phyloP scores from a whole-genome alignment of 768 basidiomycete genomes.

The Russula ochroleuca region DNA sequence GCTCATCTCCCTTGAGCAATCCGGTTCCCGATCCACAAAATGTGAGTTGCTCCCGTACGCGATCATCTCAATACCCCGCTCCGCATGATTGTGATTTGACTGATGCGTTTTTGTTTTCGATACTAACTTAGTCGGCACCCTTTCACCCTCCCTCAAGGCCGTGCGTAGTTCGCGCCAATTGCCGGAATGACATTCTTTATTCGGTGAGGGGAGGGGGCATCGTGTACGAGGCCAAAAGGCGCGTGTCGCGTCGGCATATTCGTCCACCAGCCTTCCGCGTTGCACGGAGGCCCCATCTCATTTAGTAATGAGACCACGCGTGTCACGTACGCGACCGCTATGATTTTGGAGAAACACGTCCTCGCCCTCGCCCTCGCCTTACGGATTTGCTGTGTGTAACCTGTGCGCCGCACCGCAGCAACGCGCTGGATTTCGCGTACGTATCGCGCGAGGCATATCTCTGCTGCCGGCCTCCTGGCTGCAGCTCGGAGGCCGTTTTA shows the following conservation, averaged over 20 bases:
- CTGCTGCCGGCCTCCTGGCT: constrained; percentile 58
- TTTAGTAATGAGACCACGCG: constrained; percentile 75
- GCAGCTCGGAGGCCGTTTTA: constrained; percentile 67
- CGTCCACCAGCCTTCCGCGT: constrained; percentile 54
- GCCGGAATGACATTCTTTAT: constrained; percentile 70
- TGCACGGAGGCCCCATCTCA: constrained; percentile 64
- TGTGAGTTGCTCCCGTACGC: constrained; percentile 39
- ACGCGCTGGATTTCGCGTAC: constrained; percentile 79
- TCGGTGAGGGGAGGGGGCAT: constrained; percentile 51
- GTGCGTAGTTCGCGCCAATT: constrained; percentile 47
- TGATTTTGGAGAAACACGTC: background rate
- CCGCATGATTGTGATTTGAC: background rate
- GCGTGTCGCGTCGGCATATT: constrained; percentile 71
- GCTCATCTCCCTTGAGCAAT: constrained; percentile 71
- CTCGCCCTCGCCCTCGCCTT: constrained; percentile 8
- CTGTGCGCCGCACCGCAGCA: constrained; percentile 37
- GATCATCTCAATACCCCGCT: constrained; percentile 11
- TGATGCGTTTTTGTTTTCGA: constrained; percentile 3
- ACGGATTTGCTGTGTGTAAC: constrained; percentile 9
- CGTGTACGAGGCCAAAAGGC: constrained; percentile 66
- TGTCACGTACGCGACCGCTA: constrained; percentile 46
- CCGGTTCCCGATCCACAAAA: constrained; percentile 79
- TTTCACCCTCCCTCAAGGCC: constrained; percentile 61
- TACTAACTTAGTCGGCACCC: constrained; percentile 56
- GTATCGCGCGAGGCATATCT: constrained; percentile 52